Base-by-base conservation (phyloP, 2,329 filamentous ascomycete species). In the Tolypocladium guangdongense region DNA sequence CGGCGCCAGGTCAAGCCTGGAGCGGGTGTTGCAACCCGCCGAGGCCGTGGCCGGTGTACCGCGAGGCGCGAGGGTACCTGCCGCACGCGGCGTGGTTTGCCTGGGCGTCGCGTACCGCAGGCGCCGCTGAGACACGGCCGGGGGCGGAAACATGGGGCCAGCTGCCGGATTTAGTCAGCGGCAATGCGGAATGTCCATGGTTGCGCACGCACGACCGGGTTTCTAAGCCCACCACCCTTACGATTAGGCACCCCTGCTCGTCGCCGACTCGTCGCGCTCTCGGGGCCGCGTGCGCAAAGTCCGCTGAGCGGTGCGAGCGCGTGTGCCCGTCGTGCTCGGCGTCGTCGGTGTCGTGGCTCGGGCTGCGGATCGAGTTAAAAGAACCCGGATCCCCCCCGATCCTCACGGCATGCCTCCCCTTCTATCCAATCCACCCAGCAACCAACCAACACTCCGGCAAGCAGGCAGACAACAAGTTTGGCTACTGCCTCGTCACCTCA, bases 201-300 rank as follows among this genome's bases (percentile, higher is more conserved):
- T 41, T 35, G 32, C 53, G 16, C 54, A 22, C 22, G 41, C 22
- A 43, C 41, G 41, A 45, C 41, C 16, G 24, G 24, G 22, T 18
- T 14, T 45, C 24, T 46, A 20, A 46, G 43, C 27, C 16, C 36
- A 14, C 41, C 41, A 20, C 27, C 43, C 16, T 39, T 36, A 41
- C 49, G 45, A 10, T 32, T n/a, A 35, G 24, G 36, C 54, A 51
- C 46, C 38, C 41, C 43, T 48, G 41, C 33, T 11, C 11, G 16
- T 45, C 32, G 35, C 50, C 39, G 43, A 52, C 52, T 55, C 56
- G 56, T 58, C 57, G 58, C n/a, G 56, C 60, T 62, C 60, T 64
- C 64, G 64, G 64, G 64, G 57, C 62, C 63, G 63, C 62, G 59
- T 60, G 58, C 55, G 57, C 64, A 66, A 66, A 68, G 57, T 66